Base-by-base conservation (phyloP, 345 rosid genomes). In the Acer saccharum region DNA sequence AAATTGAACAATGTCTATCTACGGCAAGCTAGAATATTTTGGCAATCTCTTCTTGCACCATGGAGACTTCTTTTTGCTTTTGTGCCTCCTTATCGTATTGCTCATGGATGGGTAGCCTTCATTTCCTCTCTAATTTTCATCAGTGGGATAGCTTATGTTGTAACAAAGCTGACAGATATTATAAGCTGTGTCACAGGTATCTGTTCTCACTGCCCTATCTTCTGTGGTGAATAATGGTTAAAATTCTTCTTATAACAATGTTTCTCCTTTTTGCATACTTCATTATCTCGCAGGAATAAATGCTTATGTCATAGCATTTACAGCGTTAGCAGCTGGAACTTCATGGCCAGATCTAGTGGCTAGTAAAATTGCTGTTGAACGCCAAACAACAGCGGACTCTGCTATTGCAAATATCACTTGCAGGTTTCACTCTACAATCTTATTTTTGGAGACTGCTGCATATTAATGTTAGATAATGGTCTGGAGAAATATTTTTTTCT, bases 261-360 rank as follows among this genome's bases (percentile, higher is more conserved):
- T 50, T 69, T 20, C 69, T 46, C 39, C 2, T 54, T 69, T 52
- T 65, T n/a, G 41, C 10, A 6, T 78, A 7, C 71, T 68, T 21
- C 67, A 17, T 61, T 20, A 23, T 57, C 20, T 73, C 75, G 73
- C 90, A 95, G 99, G 96, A 77, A 86, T 95, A 84, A 89, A 95
- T 87, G 83, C 94, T 72, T 95, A 95, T 83, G 94, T 95, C 84
- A 90, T 95, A 80, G 98, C 98, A 78, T 92, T 95, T 71, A 95
- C 99, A 23, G 98, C 94, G 58, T 83, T 95, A 68, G 99, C 99
- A n/a, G 46, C 79, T 80, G 98, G 98, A 80, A 93, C 99, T 63
- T 95, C 99, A 41, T 95, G 99, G 98, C 99, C 98, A 25, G 99
- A 95, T 79, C 84, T 95, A 74, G 97, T 95, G 77, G 98, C 98